Evolutionary conservation across 495 filamentous ascomycete species (phyloP).

Genomic region (Gamarada debralockiae): DNA sequence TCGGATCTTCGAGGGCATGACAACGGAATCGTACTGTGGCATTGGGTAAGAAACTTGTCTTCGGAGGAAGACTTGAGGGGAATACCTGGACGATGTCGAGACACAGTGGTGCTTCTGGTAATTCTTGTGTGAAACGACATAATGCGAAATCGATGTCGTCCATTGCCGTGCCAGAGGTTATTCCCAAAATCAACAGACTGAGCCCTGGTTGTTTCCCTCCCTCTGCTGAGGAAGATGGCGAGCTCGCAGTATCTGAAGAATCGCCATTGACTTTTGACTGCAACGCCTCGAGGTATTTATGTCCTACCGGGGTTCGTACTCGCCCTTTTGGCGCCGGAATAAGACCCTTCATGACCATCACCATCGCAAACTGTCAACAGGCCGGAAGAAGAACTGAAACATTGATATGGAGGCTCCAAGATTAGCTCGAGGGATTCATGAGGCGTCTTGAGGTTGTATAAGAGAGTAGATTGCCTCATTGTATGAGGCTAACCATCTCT

Average conservation of each 20-base stretch:
- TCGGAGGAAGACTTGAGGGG: not conserved
- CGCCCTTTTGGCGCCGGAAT: slow-evolving; percentile 24
- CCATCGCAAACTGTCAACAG: slow-evolving; percentile 1
- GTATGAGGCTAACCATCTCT: too few species aligned
- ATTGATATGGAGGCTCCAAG: not conserved
- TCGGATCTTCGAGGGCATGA: slow-evolving; percentile 27
- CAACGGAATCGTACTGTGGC: slow-evolving; percentile 24
- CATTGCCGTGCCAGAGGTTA: slow-evolving; percentile 26
- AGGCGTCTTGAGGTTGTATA: too few species aligned
- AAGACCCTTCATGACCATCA: slow-evolving; percentile 19
- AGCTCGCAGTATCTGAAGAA: slow-evolving; percentile 15
- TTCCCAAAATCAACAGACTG: slow-evolving; percentile 22
- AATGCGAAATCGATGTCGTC: slow-evolving; percentile 27
- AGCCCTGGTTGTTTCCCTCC: slow-evolving; percentile 16
- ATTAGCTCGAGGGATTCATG: too few species aligned
- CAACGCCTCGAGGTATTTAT: slow-evolving; percentile 26
- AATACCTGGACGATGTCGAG: slow-evolving; percentile 24
- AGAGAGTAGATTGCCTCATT: too few species aligned
- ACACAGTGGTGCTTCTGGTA: slow-evolving; percentile 19
- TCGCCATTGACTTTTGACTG: slow-evolving; percentile 17
- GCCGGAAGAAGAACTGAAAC: not conserved
- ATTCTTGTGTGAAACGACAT: slow-evolving; percentile 26
- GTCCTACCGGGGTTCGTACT: slow-evolving; percentile 20
- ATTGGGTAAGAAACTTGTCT: not conserved
- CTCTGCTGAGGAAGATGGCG: slow-evolving; percentile 8